Evolutionary conservation across 345 rosid species (phyloP).

Genomic region (Eucalyptus pauciflora): DNA sequence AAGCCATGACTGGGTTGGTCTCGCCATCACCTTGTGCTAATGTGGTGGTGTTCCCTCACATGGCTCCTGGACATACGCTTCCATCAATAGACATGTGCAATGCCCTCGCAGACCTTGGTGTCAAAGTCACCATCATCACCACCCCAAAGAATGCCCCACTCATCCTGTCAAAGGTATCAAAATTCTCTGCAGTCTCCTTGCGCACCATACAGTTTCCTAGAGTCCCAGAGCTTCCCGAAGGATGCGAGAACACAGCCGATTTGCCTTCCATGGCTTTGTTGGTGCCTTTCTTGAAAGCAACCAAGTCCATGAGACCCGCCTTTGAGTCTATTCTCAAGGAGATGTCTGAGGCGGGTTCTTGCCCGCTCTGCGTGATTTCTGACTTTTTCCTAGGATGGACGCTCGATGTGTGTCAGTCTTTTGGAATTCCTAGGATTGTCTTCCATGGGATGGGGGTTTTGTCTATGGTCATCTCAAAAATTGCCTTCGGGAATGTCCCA

Average conservation of each 20-base stretch:
- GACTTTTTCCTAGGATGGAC: constrained; percentile 14
- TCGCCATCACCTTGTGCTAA: background rate
- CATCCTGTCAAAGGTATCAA: background rate
- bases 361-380: constrained; percentile 11
- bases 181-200: background rate
- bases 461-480: background rate
- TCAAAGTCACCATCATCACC: constrained; percentile 15
- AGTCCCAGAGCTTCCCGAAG: background rate
- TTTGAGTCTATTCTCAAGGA: constrained; percentile 4
- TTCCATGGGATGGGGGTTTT: constrained; percentile 10
- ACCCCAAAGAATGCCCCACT: constrained; percentile 11
- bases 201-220: background rate
- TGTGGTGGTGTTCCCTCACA: constrained; percentile 19
- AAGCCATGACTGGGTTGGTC: background rate
- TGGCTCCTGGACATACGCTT: constrained; percentile 34
- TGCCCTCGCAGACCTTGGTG: constrained; percentile 1
- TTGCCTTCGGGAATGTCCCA: background rate
- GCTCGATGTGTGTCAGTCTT: background rate
- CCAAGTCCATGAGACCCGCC: background rate
- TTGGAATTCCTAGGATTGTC: constrained; percentile 12
- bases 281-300: constrained; percentile 6
- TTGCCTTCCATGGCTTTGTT: constrained; percentile 9
- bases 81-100: constrained; percentile 18
- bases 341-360: background rate
- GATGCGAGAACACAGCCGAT: constrained; percentile 4